These are phyloP conservation scores for Kodamaea kaohsiungensis DNA, from an alignment of 805 yeast genomes.

Conservation along the genomic window DNA sequence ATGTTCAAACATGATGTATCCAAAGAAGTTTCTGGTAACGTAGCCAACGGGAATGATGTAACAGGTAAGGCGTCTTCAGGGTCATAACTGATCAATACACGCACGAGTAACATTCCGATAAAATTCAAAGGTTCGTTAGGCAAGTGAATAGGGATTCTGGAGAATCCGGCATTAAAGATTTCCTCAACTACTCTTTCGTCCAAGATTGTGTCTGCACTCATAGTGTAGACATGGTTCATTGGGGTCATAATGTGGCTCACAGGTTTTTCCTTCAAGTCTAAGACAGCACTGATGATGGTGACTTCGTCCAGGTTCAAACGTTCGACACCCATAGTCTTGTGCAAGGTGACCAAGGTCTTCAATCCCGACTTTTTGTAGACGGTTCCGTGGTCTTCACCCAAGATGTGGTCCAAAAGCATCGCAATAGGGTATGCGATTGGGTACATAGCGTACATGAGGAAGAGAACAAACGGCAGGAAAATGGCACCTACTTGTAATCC, in stretches of 20 bases:
- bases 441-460: conserved; percentile 84
- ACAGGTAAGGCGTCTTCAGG: conserved; percentile 95
- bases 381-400: conserved; percentile 97
- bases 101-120: conserved; percentile 91
- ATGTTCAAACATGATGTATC: conserved; percentile 93
- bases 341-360: conserved; percentile 90
- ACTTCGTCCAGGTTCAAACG: conserved; percentile 93
- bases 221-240: conserved; percentile 81
- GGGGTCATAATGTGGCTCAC: conserved; percentile 94
- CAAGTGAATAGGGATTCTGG: conserved; percentile 89
- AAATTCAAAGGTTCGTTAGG: conserved; percentile 89
- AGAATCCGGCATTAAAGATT: conserved; percentile 90
- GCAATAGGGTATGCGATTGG: conserved; percentile 95
- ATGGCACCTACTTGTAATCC: conserved; percentile 90
- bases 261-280: conserved; percentile 89
- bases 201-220: conserved; percentile 78
- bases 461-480: conserved; percentile 83
- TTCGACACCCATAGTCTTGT: conserved; percentile 93
- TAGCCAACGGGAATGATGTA: conserved; percentile 91
- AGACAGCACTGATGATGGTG: conserved; percentile 89
- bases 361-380: conserved; percentile 90
- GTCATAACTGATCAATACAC: conserved; percentile 91
- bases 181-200: conserved; percentile 86
- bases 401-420: conserved; percentile 68
- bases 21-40: conserved; percentile 90